A percentile compares a stretch with the other conserved stretches of the same genome.
Conservation (phyloP, 495 filamentous ascomycete genomes). For the Aeminium ludgeri region DNA sequence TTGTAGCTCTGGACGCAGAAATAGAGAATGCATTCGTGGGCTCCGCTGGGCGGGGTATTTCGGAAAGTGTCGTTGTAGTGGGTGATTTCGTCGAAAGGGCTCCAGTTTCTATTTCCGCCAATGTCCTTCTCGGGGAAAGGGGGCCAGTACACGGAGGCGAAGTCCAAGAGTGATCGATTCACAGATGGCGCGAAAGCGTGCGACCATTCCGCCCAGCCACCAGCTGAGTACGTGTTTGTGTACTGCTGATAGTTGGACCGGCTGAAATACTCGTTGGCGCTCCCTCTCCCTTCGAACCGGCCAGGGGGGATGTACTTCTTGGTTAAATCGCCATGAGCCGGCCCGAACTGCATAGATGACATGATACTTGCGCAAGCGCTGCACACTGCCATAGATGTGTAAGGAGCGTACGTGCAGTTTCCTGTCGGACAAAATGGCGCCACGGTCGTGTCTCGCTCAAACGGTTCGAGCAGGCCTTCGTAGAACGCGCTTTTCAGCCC, state of each 20-base stretch:
- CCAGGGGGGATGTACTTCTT: background rate
- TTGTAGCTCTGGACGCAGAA: constrained; percentile 4
- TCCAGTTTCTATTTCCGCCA: too few species aligned
- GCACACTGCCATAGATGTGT: constrained; percentile 5
- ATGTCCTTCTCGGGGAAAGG: background rate
- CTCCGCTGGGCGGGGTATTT: background rate
- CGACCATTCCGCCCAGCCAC: background rate
- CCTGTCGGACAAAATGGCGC: constrained; percentile 2
- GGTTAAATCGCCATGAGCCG: background rate
- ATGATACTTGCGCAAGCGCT: constrained; percentile 1
- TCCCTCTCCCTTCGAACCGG: background rate
- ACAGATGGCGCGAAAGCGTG: background rate
- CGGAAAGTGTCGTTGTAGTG: background rate
- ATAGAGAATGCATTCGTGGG: constrained; percentile 3
- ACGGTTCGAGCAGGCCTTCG: background rate
- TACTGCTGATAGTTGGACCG: background rate
- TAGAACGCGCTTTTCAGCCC: background rate
- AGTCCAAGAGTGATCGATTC: background rate
- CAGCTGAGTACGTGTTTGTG: background rate
- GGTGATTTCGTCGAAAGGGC: too few species aligned
- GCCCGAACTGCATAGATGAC: background rate
- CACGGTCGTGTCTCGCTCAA: background rate
- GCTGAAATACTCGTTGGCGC: background rate
- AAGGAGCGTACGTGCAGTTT: constrained; percentile 5
- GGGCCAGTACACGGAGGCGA: background rate